Base-by-base conservation (phyloP, 1,284 basidiomycete genomes). In the Cystobasidiaceae sp. region DNA sequence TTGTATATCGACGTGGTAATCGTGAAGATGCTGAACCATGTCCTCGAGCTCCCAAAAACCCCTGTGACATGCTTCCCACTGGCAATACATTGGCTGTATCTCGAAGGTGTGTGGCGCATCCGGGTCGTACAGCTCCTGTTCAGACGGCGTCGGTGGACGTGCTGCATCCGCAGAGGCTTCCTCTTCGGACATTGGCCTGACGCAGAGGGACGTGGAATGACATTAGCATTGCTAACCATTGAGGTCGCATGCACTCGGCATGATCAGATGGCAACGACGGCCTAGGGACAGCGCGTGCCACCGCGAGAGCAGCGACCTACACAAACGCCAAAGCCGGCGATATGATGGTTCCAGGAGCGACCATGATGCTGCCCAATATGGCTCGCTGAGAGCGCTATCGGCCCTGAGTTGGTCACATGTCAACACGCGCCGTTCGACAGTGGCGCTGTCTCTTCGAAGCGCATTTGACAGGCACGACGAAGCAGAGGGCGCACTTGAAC, bases 11-110 rank as follows among this genome's bases (percentile, higher is more conserved):
- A 55, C 56, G 27, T 60, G 64, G 17, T 11, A 34, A 27, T 64
- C 48, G 19, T 44, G 32, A 15, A 68, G 34, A 44, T 68, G 67
- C 11, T 64, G 54, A 1, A 59, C 56, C 54, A 68, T 57, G 28
- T 62, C 59, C 43, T 68, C 67, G 4, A 68, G 54, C 32, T 59
- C 56, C 67, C 67, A 68, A 27, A 65, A 65, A 13, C 46, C 30
- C 23, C 32, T 17, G 41, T 34, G 25, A 39, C 67, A 68, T 28
- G 25, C 56, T 45, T 58, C 46, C 67, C 67, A 68, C 34, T 60
- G 48, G 50, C 67, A 68, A 23, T 33, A 55, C 27, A 65, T 55
- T 17, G 57, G 50, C 11, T 50, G 51, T 32, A 56, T 54, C n/a
- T 62, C 65, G 25, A 49, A 51, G 7, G 19, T 27, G 13, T 51